Base-by-base conservation (phyloP, 2,329 filamentous ascomycete species). In the Fusarium abutilonis region DNA sequence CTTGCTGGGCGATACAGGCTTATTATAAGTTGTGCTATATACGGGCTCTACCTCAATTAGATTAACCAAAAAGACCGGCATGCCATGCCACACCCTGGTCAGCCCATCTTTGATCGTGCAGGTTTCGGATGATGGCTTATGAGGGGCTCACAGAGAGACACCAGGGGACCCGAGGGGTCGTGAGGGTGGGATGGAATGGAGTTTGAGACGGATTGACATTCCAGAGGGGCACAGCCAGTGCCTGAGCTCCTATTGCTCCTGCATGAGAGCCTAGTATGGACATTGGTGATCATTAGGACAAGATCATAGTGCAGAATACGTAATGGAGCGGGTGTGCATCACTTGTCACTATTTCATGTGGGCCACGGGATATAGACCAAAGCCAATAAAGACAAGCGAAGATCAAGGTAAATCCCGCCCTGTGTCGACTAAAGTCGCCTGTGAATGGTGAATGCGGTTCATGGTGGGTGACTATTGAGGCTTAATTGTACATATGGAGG, bases 181-280 rank as follows among this genome's bases (percentile, higher is more conserved):
- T 50, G 60, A 59, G 53, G 63, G 65, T 69, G 68, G 68, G 66
- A 69, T 69, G 64, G 63, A 68, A 68, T 68, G 56, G 64, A 62
- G 64, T 48, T 57, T 62, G 56, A 64, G 68, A 60, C 60, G 58
- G 50, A 52, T 56, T 52, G 49, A 38, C 64, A 71, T 71, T 70
- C 67, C 67, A 70, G 67, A 68, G 63, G 14, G 66, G 65, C 55
- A 68, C 61, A 69, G 65, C 51, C 52, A 67, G 55, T 57, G 48
- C 49, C 45, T 61, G 60, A 53, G 43, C 56, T 61, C 60, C 59
- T 68, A 56, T 68, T 66, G 43, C 55, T 61, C 60, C 59, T 68
- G 60, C 68, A 67, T 57, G 63, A 50, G 46, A 56, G 34, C 26
- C 48, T 60, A 60, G 56, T 52, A 63, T 59, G 66, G 56, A 56